phyloP scores from a whole-genome alignment of 2,329 filamentous ascomycete species.

The Chrysoporthe deuterocubensis region DNA sequence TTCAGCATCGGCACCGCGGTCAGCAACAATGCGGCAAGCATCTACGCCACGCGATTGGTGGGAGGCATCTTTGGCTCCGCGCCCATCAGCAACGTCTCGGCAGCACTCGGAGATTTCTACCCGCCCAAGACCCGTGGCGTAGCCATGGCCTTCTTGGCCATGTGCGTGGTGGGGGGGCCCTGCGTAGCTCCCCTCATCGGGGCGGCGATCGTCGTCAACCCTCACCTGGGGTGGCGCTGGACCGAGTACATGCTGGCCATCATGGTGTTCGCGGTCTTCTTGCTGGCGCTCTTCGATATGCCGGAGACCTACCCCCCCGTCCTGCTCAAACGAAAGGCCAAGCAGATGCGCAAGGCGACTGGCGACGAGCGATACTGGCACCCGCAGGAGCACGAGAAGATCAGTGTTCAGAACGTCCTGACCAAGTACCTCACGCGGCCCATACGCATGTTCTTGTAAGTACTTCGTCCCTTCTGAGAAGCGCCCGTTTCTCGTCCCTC shows the following conservation, averaged over 20 bases:
- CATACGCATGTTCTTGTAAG: constrained; percentile 44
- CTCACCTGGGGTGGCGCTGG: constrained; percentile 49
- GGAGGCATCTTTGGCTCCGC: constrained; percentile 47
- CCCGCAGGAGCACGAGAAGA: constrained; percentile 48
- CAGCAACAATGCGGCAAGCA: constrained; percentile 30
- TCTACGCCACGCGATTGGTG: constrained; percentile 43
- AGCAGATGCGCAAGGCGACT: constrained; percentile 45
- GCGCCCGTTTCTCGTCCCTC: no score
- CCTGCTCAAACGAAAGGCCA: constrained; percentile 39
- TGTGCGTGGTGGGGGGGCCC: constrained; percentile 31
- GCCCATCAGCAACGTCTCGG: constrained; percentile 47
- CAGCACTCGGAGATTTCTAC: constrained; percentile 49
- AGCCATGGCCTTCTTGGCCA: constrained; percentile 41
- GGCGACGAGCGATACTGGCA: constrained; percentile 47
- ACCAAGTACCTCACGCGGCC: constrained; percentile 40
- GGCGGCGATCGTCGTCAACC: constrained; percentile 40
- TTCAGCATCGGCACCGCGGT: constrained; percentile 51
- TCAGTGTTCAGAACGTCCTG: constrained; percentile 40
- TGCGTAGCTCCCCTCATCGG: constrained; percentile 48
- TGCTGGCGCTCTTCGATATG: constrained; percentile 36
- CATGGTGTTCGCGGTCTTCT: constrained; percentile 38
- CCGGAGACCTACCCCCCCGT: constrained; percentile 42
- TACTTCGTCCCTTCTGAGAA: no score
- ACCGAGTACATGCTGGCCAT: constrained; percentile 49
- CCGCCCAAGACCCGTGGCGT: constrained; percentile 34